A percentile compares a stretch with the other conserved stretches of the same genome.
These are phyloP conservation scores for Globisporangium radiosum DNA, from an alignment of 352 stramenopile species.

Conservation along the genomic window DNA sequence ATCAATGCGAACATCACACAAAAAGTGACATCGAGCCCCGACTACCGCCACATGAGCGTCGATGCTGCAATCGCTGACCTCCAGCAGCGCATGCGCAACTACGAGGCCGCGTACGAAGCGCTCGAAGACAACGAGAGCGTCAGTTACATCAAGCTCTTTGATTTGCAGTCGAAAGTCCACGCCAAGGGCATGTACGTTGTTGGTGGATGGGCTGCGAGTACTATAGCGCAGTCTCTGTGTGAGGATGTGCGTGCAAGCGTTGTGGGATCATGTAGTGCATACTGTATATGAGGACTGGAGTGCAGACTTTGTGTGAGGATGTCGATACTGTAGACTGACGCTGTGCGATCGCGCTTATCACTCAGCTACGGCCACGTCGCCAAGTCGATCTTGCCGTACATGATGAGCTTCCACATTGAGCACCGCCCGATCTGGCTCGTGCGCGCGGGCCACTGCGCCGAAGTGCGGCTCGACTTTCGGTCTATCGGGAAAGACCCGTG, in stretches of 20 bases:
- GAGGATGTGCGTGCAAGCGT: background rate
- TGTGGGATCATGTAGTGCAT: background rate
- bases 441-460: slow-evolving; percentile 82
- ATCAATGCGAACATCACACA: slow-evolving; percentile 80
- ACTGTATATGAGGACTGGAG: background rate
- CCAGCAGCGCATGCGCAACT: slow-evolving; percentile 80
- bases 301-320: no score
- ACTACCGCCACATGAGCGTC: slow-evolving; percentile 72
- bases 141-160: slow-evolving; percentile 89
- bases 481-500: slow-evolving; percentile 70
- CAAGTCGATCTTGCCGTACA: slow-evolving; percentile 90
- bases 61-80: slow-evolving; percentile 77
- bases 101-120: slow-evolving; percentile 82
- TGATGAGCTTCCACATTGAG: slow-evolving; percentile 94
- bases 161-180: slow-evolving; percentile 84
- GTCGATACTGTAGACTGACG: no score
- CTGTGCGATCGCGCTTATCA: no score
- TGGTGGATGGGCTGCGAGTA: background rate
- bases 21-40: slow-evolving; percentile 67
- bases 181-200: slow-evolving; percentile 70
- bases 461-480: slow-evolving; percentile 58
- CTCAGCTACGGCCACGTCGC: slow-evolving; percentile 76
- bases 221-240: background rate
- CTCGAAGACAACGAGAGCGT: slow-evolving; percentile 80
- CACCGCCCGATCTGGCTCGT: slow-evolving; percentile 91